phyloP scores from a whole-genome alignment of 768 basidiomycete species.

The Tulasnella calospora region DNA sequence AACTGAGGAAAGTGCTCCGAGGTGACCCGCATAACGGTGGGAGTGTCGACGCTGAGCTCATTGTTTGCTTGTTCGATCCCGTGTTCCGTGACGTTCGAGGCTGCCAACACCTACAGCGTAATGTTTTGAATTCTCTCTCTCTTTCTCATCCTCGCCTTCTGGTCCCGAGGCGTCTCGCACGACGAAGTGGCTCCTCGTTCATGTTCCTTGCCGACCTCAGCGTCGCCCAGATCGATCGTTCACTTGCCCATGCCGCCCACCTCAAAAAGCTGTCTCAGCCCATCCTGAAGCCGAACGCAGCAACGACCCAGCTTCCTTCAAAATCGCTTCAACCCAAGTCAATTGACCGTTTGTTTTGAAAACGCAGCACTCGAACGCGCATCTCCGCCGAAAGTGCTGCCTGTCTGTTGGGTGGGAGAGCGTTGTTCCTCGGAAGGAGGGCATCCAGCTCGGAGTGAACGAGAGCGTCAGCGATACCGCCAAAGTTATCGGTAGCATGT shows the following conservation, averaged over 20 bases:
- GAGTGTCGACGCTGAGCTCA: too few relatives aligned
- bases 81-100: too few relatives aligned
- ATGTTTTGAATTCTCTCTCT: neutral
- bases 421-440: conserved; percentile 86
- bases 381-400: conserved; percentile 81
- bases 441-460: conserved; percentile 95
- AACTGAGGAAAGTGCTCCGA: too few relatives aligned
- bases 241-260: conserved; percentile 59
- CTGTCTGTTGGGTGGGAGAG: conserved; percentile 73
- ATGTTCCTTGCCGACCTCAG: conserved; percentile 86
- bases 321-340: conserved; percentile 77
- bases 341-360: conserved; percentile 85
- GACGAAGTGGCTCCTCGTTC: conserved; percentile 44
- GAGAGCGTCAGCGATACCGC: conserved; percentile 81
- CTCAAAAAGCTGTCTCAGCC: conserved; percentile 58
- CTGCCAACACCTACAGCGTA: neutral
- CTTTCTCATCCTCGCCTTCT: neutral
- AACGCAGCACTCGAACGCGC: conserved; percentile 89
- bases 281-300: conserved; percentile 32
- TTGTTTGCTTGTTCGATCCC: too few relatives aligned
- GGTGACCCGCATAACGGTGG: too few relatives aligned
- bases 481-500: conserved; percentile 89
- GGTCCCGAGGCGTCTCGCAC: neutral
- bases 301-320: conserved; percentile 46
- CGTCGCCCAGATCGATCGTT: conserved; percentile 61